phyloP scores from a whole-genome alignment of 2,329 filamentous ascomycete genomes.

The Sporothrix pallida region DNA sequence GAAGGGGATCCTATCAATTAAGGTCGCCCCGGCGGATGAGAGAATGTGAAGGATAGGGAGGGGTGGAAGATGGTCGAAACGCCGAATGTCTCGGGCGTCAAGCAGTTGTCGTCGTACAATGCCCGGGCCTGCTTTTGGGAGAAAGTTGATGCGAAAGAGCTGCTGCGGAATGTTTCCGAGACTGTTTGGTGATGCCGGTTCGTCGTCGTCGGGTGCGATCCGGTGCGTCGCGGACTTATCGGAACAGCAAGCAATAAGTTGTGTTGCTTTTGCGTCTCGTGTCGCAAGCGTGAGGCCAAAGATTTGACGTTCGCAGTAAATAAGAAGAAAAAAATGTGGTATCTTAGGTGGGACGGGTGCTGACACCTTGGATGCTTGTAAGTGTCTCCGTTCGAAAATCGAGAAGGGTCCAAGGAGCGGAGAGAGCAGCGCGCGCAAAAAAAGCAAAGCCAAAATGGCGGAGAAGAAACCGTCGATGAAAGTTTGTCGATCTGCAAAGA shows the following conservation, averaged over 20 bases:
- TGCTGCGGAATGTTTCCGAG: background rate
- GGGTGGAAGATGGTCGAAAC: background rate
- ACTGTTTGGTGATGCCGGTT: too few species aligned
- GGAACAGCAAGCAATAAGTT: background rate
- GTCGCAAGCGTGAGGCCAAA: background rate
- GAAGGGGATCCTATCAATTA: background rate
- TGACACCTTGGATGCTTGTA: conserved; percentile 2
- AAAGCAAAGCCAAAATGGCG: conserved; percentile 2
- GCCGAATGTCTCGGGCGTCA: conserved; percentile 15
- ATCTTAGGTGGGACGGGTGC: conserved; percentile 9
- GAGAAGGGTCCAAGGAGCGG: background rate
- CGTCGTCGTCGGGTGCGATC: background rate
- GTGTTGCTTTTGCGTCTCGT: background rate
- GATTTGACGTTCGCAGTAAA: background rate
- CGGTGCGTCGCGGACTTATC: conserved; percentile 12
- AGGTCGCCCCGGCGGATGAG: background rate
- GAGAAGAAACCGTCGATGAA: background rate
- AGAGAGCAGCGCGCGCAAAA: background rate
- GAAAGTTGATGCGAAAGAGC: background rate
- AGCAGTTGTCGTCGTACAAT: background rate
- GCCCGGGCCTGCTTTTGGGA: background rate
- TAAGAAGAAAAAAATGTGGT: too few species aligned
- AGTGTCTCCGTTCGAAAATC: background rate
- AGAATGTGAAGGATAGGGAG: background rate
- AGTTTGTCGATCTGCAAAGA: background rate